phyloP scores from a whole-genome alignment of 345 rosid species.

The Citrus glauca region DNA sequence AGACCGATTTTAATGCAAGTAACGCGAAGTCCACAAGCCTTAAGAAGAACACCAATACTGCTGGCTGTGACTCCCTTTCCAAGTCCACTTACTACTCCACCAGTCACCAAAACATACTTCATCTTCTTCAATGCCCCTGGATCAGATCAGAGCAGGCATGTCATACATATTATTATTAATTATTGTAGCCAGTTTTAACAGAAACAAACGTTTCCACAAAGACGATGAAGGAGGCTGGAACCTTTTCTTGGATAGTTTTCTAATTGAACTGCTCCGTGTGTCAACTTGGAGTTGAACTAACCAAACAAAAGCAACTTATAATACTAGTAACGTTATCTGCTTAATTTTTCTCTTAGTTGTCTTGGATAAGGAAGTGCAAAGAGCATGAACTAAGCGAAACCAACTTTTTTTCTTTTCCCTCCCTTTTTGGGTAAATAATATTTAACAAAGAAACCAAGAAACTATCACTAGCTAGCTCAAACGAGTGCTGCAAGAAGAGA shows the following conservation, averaged over 20 bases:
- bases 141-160: not conserved
- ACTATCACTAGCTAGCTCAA: not conserved
- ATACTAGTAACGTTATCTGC: not conserved
- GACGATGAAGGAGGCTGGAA: not conserved
- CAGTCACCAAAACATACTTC: slow-evolving; percentile 64
- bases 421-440: not conserved
- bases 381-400: slow-evolving; percentile 4
- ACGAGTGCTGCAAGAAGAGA: not conserved
- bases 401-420: too few species aligned
- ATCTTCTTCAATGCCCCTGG: slow-evolving; percentile 23
- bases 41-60: slow-evolving; percentile 62
- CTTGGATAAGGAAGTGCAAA: slow-evolving; percentile 3
- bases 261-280: not conserved
- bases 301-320: not conserved
- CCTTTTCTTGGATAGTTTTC: not conserved
- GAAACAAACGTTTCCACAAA: too few species aligned
- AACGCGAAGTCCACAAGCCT: slow-evolving; percentile 77
- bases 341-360: not conserved
- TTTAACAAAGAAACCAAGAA: not conserved
- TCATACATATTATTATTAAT: not conserved
- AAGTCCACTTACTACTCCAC: slow-evolving; percentile 70
- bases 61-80: slow-evolving; percentile 76
- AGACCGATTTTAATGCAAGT: slow-evolving; percentile 81
- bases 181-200: too few species aligned
- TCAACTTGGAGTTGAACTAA: not conserved